A percentile compares a stretch with the other conserved stretches of the same genome.
Conservation (phyloP, 305 asterid genomes). For the Coffea humblotiana region DNA sequence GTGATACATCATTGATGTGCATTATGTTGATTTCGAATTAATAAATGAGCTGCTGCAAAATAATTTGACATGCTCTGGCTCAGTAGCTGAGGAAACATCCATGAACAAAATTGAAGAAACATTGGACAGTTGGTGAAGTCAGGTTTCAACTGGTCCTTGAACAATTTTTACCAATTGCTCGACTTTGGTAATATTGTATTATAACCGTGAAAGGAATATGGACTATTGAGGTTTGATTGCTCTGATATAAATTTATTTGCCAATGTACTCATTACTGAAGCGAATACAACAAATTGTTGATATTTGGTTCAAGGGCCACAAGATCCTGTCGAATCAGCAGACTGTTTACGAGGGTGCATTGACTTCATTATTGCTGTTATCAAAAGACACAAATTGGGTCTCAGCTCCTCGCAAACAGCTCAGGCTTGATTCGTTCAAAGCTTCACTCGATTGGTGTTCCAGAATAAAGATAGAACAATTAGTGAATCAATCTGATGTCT, state of each 20-base stretch:
- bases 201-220: background rate
- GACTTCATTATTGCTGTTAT: background rate
- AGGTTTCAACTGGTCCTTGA: background rate
- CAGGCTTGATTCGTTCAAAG: no score
- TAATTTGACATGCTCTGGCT: background rate
- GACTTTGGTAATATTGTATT: background rate
- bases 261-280: background rate
- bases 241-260: background rate
- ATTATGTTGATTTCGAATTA: background rate
- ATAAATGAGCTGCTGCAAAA: background rate
- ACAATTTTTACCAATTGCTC: background rate
- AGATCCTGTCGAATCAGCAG: background rate
- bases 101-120: background rate
- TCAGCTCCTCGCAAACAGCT: no score
- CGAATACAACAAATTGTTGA: background rate
- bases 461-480: background rate
- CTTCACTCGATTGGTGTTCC: background rate
- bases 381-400: background rate
- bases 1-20: background rate
- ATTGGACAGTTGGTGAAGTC: background rate
- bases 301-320: background rate
- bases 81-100: background rate
- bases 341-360: background rate
- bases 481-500: background rate
- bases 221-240: background rate